phyloP scores from a whole-genome alignment of 192 early-diverging fungal genomes.

The Coemansia sp. region DNA sequence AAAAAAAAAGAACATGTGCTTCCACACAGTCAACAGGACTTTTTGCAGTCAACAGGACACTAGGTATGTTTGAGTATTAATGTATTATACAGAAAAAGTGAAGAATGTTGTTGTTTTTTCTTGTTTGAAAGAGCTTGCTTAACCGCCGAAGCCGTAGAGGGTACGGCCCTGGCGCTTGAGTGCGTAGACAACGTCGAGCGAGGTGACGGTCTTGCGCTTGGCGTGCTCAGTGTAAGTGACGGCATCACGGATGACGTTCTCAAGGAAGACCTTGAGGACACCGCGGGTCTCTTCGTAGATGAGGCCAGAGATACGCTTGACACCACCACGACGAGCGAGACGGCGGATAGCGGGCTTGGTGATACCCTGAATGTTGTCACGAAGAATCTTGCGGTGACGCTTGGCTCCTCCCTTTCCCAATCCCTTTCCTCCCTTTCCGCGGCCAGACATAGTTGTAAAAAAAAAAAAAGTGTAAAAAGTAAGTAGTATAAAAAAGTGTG shows the following conservation, averaged over 20 bases:
- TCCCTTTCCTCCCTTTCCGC: constrained; percentile 99
- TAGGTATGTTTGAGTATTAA: too few relatives aligned
- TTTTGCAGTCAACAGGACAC: too few relatives aligned
- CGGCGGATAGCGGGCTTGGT: constrained; percentile 99
- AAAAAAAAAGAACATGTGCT: not conserved
- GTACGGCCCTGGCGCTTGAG: constrained; percentile 97
- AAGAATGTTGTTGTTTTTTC: constrained; percentile 22
- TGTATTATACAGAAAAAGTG: constrained; percentile 5
- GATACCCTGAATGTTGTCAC: constrained; percentile 91
- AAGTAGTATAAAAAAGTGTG: not conserved
- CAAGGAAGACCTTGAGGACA: constrained; percentile 97
- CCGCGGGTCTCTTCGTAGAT: constrained; percentile 99
- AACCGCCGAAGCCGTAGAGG: constrained; percentile 85
- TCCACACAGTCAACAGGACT: not conserved
- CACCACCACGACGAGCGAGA: constrained; percentile 99
- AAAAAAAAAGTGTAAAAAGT: constrained; percentile 8
- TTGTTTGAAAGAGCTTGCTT: constrained; percentile 50
- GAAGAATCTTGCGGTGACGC: constrained; percentile 99
- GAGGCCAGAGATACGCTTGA: constrained; percentile 99
- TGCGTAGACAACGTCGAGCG: constrained; percentile 98
- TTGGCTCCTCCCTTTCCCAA: constrained; percentile 99
- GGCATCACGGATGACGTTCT: constrained; percentile 98
- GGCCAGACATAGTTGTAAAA: constrained; percentile 81
- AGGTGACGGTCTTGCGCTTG: constrained; percentile 99
- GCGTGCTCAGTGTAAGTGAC: constrained; percentile 99